These are phyloP conservation scores for Salix koriyanagi DNA, from an alignment of 345 rosid species.

Conservation along the genomic window DNA sequence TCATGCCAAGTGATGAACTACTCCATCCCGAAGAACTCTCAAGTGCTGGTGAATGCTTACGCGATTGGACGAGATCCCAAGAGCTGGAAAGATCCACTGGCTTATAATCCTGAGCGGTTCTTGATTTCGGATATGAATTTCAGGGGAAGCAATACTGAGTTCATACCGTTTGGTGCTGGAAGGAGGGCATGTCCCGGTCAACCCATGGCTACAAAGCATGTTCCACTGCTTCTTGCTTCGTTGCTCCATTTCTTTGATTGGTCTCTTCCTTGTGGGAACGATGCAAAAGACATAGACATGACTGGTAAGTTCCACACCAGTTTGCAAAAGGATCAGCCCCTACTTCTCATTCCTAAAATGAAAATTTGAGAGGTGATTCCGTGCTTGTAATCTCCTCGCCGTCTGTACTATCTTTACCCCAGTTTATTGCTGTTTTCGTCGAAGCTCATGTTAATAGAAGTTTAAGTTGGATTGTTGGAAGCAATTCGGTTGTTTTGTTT, in stretches of 20 bases:
- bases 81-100: slow-evolving; percentile 15
- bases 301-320: slow-evolving; percentile 12
- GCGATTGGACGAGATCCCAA: slow-evolving; percentile 25
- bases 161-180: slow-evolving; percentile 33
- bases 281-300: slow-evolving; percentile 13
- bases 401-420: no score
- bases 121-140: slow-evolving; percentile 6
- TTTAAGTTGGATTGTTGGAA: no score
- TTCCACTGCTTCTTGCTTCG: slow-evolving; percentile 16
- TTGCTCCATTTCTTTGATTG: slow-evolving; percentile 23
- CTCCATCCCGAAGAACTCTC: slow-evolving; percentile 18
- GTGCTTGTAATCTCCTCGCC: not conserved
- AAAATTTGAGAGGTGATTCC: not conserved
- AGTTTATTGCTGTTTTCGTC: no score
- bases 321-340: slow-evolving; percentile 13
- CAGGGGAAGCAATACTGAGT: slow-evolving; percentile 16
- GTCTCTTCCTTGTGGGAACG: slow-evolving; percentile 17
- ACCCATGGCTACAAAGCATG: slow-evolving; percentile 26
- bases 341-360: slow-evolving; percentile 9
- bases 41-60: slow-evolving; percentile 20
- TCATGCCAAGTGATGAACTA: slow-evolving; percentile 16
- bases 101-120: slow-evolving; percentile 16
- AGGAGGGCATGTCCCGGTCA: slow-evolving; percentile 24
- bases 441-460: no score
- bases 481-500: no score